Base-by-base conservation (phyloP, 2,329 filamentous ascomycete genomes). In the Nothopassalora personata region DNA sequence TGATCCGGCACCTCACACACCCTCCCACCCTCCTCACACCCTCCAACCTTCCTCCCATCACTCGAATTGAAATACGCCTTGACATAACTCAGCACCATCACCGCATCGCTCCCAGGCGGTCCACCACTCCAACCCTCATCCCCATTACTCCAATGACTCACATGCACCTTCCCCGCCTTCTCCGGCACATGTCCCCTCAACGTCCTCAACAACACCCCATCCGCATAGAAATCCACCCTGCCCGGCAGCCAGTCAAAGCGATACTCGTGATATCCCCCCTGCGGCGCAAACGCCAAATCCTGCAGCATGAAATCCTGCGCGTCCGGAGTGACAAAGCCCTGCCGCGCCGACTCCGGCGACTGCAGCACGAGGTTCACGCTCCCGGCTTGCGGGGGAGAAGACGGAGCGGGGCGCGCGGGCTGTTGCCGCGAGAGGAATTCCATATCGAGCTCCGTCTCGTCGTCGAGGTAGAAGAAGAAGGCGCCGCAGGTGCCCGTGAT, bases 401-500 rank as follows among this genome's bases (percentile, higher is more conserved):
- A 2, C 13, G 7, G 13, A n/a, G 13, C 39, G 18, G 39, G n/a
- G 13, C 39, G 39, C 1, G 13, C 9, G 4, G 3, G 13, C n/a
- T 60, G 53, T 47, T 67, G 59, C 10, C 54, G 47, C 2, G 88
- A 89, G 2, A 92, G 80, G 68, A 91, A 89, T 65, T 93, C 89
- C 74, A 92, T 85, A 70, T 92, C 89, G 66, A 92, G 90, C 68
- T 92, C 89, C 68, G 89, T 86, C 1, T 86, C 88, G 72, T 92
- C 85, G 72, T 91, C 90, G 74, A 83, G 84, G 72, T 90, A 91
- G 87, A 88, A 93, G 74, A 91, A 92, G 75, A 92, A 91, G 6
- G 88, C 88, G 31, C 83, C 85, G 71, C 89, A 92, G 1, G 89
- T 92, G 28, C 88, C 88, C 1, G 78, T 74, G 6, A 82, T 75